phyloP scores from a whole-genome alignment of 345 rosid species.

The Bruguiera gymnorhiza region DNA sequence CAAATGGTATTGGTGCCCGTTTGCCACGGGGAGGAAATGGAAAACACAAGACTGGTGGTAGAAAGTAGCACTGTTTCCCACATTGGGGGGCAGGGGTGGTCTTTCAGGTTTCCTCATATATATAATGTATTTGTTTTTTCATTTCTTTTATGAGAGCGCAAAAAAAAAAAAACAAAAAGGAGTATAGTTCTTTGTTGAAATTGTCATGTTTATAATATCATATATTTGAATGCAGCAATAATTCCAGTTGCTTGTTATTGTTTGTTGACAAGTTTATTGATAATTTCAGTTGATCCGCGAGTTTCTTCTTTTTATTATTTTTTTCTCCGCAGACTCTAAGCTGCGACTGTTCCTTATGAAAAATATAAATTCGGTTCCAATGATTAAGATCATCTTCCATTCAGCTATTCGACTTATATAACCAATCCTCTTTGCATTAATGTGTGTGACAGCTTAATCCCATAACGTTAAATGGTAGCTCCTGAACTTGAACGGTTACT shows the following conservation, averaged over 20 bases:
- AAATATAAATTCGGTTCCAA: conserved; percentile 4
- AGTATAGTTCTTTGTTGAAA: conserved; percentile 9
- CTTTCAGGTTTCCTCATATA: conserved; percentile 18
- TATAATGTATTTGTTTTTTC: conserved; percentile 10
- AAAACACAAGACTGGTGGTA: conserved; percentile 54
- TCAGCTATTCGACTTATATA: too few relatives aligned
- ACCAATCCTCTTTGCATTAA: too few relatives aligned
- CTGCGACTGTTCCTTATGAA: conserved; percentile 9
- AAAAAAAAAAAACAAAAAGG: conserved; percentile 14
- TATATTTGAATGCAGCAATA: conserved; percentile 39
- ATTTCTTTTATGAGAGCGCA: conserved; percentile 16
- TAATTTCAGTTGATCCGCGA: conserved; percentile 37
- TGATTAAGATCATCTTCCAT: too few relatives aligned
- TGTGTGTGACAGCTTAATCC: too few relatives aligned
- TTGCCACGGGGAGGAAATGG: conserved; percentile 44
- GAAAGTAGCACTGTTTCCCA: conserved; percentile 49
- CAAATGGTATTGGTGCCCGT: conserved; percentile 42
- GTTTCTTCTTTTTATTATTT: neutral
- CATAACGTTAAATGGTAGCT: too few relatives aligned
- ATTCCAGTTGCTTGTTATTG: conserved; percentile 44
- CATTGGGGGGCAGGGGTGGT: conserved; percentile 25
- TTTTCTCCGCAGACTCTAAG: conserved; percentile 8
- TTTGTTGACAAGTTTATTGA: conserved; percentile 25
- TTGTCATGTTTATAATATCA: conserved; percentile 35
- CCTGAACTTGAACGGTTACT: too few relatives aligned